Conservation (phyloP, 2,329 filamentous ascomycete species). For the Aspergillus sp. region DNA sequence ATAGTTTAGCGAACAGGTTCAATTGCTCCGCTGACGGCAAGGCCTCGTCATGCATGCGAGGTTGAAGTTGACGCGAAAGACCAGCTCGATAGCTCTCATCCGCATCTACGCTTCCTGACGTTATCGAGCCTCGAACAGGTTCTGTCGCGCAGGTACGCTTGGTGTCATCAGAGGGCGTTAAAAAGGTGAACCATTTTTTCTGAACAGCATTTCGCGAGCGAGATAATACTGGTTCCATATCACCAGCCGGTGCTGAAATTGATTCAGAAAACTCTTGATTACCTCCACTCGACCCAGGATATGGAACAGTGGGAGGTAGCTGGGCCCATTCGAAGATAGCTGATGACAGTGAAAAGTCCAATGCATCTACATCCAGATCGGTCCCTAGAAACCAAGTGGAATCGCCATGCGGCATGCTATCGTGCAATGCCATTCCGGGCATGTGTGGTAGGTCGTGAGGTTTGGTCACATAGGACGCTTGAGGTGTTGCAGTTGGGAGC, state of each 20-base stretch:
- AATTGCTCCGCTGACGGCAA: slow-evolving; percentile 16
- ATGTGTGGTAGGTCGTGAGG: background rate
- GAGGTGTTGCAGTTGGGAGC: background rate
- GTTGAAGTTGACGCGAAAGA: slow-evolving; percentile 16
- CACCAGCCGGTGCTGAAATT: background rate
- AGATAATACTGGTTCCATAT: background rate
- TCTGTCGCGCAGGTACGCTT: background rate
- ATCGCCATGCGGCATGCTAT: slow-evolving; percentile 4
- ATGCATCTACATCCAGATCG: slow-evolving; percentile 16
- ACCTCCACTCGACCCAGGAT: background rate
- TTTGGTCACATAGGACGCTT: background rate
- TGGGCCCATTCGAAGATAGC: slow-evolving; percentile 20
- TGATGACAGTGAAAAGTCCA: slow-evolving; percentile 18
- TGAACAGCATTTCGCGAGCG: background rate
- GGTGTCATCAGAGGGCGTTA: background rate
- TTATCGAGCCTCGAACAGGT: background rate
- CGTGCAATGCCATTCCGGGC: background rate
- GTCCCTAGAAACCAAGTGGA: slow-evolving; percentile 17
- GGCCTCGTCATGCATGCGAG: slow-evolving; percentile 17
- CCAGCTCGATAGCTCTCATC: slow-evolving; percentile 18
- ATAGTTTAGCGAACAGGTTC: slow-evolving; percentile 20
- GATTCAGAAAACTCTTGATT: too few relatives aligned
- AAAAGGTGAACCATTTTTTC: background rate
- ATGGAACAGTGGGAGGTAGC: slow-evolving; percentile 2
- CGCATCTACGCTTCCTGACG: slow-evolving; percentile 3